phyloP scores from a whole-genome alignment of 805 yeast species.

The Saccharomycopsis fibuligera region DNA sequence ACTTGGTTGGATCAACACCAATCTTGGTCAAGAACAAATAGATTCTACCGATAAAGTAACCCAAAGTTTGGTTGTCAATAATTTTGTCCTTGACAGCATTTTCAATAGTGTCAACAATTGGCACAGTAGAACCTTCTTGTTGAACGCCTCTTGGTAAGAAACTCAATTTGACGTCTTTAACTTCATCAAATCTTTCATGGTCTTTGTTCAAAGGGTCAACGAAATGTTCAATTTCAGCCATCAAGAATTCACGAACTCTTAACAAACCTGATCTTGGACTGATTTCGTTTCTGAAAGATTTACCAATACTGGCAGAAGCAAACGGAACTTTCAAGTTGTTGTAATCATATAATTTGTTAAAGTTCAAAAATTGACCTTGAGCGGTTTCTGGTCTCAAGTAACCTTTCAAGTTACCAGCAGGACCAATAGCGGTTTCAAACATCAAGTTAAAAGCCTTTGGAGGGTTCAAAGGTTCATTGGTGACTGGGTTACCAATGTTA shows the following conservation, averaged over 20 bases:
- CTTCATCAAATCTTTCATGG: conserved; percentile 74
- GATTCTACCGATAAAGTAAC: conserved; percentile 94
- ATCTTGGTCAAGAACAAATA: conserved; percentile 75
- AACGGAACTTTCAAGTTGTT: conserved; percentile 97
- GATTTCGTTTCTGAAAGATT: conserved; percentile 97
- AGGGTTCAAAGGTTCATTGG: conserved; percentile 76
- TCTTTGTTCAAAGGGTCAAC: conserved; percentile 88
- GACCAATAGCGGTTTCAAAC: conserved; percentile 99
- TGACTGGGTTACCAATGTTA: conserved; percentile 86
- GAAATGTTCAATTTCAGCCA: conserved; percentile 99
- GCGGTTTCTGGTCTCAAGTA: conserved; percentile 98
- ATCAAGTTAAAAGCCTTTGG: conserved; percentile 95
- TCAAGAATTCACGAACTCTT: conserved; percentile 96
- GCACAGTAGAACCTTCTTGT: conserved; percentile 72
- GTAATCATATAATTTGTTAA: conserved; percentile 85
- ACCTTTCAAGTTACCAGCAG: conserved; percentile 94
- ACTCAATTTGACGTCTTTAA: conserved; percentile 62
- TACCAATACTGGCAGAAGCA: conserved; percentile 99
- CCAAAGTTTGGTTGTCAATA: conserved; percentile 95
- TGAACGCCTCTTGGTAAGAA: conserved; percentile 87
- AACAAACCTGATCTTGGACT: conserved; percentile 96
- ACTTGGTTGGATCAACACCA: conserved; percentile 78
- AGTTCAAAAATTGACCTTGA: conserved; percentile 97
- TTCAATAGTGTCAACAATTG: conserved; percentile 64
- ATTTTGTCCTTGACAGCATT: conserved; percentile 84